Conservation (phyloP, 1,284 basidiomycete genomes). For the Psilocybe mexicana region DNA sequence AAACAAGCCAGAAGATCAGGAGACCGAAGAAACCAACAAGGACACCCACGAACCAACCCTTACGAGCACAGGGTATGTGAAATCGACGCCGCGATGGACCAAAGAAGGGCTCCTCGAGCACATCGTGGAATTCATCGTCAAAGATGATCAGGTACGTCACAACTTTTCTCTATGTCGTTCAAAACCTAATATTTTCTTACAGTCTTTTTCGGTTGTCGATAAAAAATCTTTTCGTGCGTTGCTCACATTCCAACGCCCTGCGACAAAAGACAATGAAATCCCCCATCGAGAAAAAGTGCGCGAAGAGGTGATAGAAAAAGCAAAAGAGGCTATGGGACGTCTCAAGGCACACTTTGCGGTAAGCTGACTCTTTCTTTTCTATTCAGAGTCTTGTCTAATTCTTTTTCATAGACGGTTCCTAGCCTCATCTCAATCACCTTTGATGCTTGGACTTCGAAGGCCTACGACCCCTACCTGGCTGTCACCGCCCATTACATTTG, state of each 20-base stretch:
- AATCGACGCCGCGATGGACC: conserved; percentile 14
- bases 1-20: not conserved
- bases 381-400: not conserved
- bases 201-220: conserved; percentile 17
- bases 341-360: conserved; percentile 19
- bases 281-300: conserved; percentile 21
- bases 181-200: not conserved
- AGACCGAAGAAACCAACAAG: not conserved
- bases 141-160: conserved; percentile 18
- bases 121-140: conserved; percentile 20
- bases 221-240: conserved; percentile 18
- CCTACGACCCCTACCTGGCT: conserved; percentile 22
- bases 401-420: conserved; percentile 12
- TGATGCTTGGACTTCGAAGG: conserved; percentile 26
- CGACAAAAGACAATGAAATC: conserved; percentile 21
- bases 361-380: not conserved
- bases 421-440: conserved; percentile 26
- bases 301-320: conserved; percentile 20
- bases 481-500: conserved; percentile 27
- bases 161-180: not conserved
- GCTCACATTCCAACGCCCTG: conserved; percentile 21
- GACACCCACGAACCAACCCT: conserved; percentile 2
- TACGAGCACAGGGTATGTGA: conserved; percentile 6
- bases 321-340: conserved; percentile 10
- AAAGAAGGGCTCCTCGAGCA: conserved; percentile 21